These are phyloP conservation scores for Neltuma alba DNA, from an alignment of 306 rosid species.

Conservation along the genomic window DNA sequence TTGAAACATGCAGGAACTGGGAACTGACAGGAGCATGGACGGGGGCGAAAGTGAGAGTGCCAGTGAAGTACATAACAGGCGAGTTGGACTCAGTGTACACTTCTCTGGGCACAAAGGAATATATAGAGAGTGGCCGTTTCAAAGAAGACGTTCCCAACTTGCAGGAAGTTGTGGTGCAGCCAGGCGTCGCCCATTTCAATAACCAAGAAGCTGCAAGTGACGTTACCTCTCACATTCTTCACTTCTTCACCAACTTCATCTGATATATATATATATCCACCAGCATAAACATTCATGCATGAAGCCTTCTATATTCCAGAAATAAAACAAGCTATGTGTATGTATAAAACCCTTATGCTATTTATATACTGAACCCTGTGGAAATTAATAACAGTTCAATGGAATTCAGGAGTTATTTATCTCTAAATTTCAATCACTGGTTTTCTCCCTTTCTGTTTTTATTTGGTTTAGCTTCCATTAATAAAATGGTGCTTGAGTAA, in stretches of 20 bases:
- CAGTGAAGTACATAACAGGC: conserved; percentile 37
- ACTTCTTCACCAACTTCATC: conserved; percentile 32
- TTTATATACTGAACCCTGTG: no score
- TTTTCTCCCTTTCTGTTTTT: no score
- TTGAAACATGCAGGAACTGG: conserved; percentile 34
- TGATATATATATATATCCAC: background rate
- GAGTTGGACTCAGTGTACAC: conserved; percentile 33
- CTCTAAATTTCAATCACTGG: no score
- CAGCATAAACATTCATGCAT: background rate
- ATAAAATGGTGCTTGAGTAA: no score
- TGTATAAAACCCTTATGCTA: background rate
- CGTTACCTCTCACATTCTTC: conserved; percentile 36
- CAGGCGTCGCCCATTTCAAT: conserved; percentile 46
- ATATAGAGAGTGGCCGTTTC: conserved; percentile 32
- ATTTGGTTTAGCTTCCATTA: no score
- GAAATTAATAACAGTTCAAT: no score
- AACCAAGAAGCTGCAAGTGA: conserved; percentile 47
- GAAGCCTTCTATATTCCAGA: background rate
- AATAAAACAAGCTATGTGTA: background rate
- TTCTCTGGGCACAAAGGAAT: conserved; percentile 31
- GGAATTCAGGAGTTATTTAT: no score
- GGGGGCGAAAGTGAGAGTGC: conserved; percentile 31
- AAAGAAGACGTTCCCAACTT: conserved; percentile 43
- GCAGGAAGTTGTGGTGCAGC: conserved; percentile 47
- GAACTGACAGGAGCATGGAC: conserved; percentile 48